These are phyloP conservation scores for Pyrenochaeta sp. DNA, from an alignment of 2,329 filamentous ascomycete genomes.

Conservation along the genomic window DNA sequence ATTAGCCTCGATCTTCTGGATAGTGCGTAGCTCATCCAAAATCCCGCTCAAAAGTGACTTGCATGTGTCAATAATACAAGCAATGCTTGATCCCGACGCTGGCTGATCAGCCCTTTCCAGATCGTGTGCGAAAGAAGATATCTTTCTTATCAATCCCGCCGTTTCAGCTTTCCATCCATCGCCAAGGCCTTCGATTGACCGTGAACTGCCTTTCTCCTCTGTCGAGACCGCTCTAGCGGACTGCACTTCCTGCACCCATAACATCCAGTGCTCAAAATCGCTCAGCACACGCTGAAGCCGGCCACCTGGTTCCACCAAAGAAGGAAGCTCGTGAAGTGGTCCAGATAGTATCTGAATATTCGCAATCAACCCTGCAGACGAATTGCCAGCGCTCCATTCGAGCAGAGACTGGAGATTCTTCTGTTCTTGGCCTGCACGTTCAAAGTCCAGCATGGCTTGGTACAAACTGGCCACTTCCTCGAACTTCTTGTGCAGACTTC, in stretches of 20 bases:
- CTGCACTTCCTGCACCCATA: slow-evolving; percentile 40
- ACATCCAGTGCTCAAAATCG: slow-evolving; percentile 46
- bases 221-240: slow-evolving; percentile 21
- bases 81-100: slow-evolving; percentile 44
- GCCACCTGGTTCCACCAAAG: slow-evolving; percentile 42
- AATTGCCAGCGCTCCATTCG: slow-evolving; percentile 42
- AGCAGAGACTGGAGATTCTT: slow-evolving; percentile 47
- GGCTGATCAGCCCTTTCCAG: slow-evolving; percentile 42
- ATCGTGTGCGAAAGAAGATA: slow-evolving; percentile 42
- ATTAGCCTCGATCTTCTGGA: slow-evolving; percentile 43
- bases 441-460: slow-evolving; percentile 45
- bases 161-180: slow-evolving; percentile 48
- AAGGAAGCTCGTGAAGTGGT: slow-evolving; percentile 48
- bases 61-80: slow-evolving; percentile 39
- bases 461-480: slow-evolving; percentile 49
- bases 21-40: slow-evolving; percentile 43
- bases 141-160: slow-evolving; percentile 44
- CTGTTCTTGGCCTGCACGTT: slow-evolving; percentile 47
- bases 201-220: slow-evolving; percentile 13
- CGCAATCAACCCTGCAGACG: slow-evolving; percentile 40
- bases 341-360: slow-evolving; percentile 48
- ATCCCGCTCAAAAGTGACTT: slow-evolving; percentile 41
- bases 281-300: slow-evolving; percentile 40
- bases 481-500: slow-evolving; percentile 41
- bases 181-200: slow-evolving; percentile 40